Conservation (phyloP, 805 yeast genomes). For the Hanseniaspora opuntiae region DNA sequence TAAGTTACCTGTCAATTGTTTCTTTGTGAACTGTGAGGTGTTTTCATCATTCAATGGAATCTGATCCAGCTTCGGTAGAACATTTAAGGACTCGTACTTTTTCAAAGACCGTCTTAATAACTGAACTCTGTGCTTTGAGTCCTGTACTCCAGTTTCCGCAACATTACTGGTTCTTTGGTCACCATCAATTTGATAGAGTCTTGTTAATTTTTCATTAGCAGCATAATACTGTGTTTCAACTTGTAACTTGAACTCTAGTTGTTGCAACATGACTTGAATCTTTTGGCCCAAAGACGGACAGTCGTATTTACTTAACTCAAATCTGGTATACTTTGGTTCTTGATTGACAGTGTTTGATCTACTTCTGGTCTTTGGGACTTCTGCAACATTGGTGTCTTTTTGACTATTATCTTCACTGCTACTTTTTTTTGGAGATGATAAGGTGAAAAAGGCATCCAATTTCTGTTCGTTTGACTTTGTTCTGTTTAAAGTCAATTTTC, state of each 20-base stretch:
- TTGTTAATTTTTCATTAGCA: conserved; percentile 80
- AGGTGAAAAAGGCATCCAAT: conserved; percentile 10
- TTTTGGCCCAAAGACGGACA: conserved; percentile 90
- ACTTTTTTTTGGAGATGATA: conserved; percentile 3
- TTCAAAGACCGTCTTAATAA: conserved; percentile 70
- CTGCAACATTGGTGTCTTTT: conserved; percentile 14
- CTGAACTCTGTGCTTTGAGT: conserved; percentile 73
- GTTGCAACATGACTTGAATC: conserved; percentile 90
- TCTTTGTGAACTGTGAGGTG: conserved; percentile 58
- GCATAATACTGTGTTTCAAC: conserved; percentile 87
- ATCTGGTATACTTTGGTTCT: conserved; percentile 39
- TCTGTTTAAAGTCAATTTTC: conserved; percentile 33
- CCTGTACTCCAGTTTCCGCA: conserved; percentile 76
- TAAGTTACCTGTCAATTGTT: conserved; percentile 71
- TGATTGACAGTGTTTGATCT: conserved; percentile 19
- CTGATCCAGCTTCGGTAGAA: conserved; percentile 20
- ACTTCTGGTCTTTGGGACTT: conserved; percentile 28
- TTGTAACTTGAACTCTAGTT: conserved; percentile 81
- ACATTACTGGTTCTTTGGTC: conserved; percentile 74
- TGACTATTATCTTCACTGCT: neutral
- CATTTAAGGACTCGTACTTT: conserved; percentile 79
- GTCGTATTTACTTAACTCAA: conserved; percentile 80
- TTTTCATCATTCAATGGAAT: conserved; percentile 23
- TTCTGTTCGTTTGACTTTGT: neutral
- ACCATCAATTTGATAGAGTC: conserved; percentile 78